Percentiles rank a stretch among this genome's conserved stretches.
Conservation (phyloP, 1,284 basidiomycete species). For the Austroboletus niveus region DNA sequence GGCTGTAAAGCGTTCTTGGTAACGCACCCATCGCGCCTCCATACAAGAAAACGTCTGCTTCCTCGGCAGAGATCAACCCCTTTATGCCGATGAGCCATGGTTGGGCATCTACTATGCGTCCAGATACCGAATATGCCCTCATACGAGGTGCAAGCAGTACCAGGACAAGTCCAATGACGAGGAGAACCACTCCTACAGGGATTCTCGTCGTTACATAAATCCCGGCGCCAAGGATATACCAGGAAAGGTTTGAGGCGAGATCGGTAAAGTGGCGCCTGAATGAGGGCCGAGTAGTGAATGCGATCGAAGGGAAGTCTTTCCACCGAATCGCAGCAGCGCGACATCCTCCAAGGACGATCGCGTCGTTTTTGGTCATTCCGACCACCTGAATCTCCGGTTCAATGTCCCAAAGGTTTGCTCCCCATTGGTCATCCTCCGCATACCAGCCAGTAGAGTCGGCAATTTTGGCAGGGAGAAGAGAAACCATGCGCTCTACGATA, state of each 20-base stretch:
- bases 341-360: slow-evolving; percentile 29
- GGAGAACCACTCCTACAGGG: background rate
- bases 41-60: slow-evolving; percentile 18
- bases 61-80: slow-evolving; percentile 25
- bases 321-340: slow-evolving; percentile 24
- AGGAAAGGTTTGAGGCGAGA: slow-evolving; percentile 7
- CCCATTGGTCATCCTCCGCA: slow-evolving; percentile 19
- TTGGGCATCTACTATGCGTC: slow-evolving; percentile 18
- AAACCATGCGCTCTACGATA: slow-evolving; percentile 26
- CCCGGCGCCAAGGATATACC: slow-evolving; percentile 5
- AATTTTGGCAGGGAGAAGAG: slow-evolving; percentile 13
- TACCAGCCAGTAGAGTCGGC: slow-evolving; percentile 14
- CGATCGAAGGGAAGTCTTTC: slow-evolving; percentile 26
- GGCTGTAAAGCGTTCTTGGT: slow-evolving; percentile 20
- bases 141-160: slow-evolving; percentile 16
- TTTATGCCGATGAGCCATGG: slow-evolving; percentile 29
- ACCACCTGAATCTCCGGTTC: slow-evolving; percentile 24
- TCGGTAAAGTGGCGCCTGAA: slow-evolving; percentile 12
- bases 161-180: slow-evolving; percentile 6
- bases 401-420: slow-evolving; percentile 27
- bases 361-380: slow-evolving; percentile 21
- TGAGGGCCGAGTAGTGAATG: slow-evolving; percentile 19
- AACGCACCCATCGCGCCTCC: slow-evolving; percentile 9
- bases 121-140: slow-evolving; percentile 22
- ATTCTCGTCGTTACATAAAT: background rate